Evolutionary conservation across 176 grass and related monocot species (phyloP).

Genomic region (Poa pratensis): DNA sequence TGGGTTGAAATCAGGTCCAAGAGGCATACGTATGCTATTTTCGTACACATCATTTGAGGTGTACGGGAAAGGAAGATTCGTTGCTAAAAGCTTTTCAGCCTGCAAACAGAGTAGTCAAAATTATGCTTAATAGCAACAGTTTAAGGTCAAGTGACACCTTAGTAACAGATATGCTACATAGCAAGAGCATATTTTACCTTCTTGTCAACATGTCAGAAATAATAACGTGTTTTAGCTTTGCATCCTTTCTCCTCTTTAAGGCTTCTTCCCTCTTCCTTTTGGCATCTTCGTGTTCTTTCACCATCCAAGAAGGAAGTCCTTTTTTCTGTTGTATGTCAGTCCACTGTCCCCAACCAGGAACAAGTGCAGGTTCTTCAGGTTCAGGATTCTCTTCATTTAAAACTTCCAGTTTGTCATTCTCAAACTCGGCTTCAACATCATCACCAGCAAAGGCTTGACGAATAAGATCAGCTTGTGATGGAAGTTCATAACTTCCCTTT

Average conservation of each 20-base stretch:
- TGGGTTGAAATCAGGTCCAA: slow-evolving; percentile 95
- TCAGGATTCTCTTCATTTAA: slow-evolving; percentile 92
- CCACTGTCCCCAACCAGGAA: slow-evolving; percentile 98
- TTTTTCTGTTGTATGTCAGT: slow-evolving; percentile 83
- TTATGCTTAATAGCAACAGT: slow-evolving; percentile 31
- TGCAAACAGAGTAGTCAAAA: slow-evolving; percentile 44
- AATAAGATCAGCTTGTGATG: slow-evolving; percentile 79
- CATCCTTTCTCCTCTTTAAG: slow-evolving; percentile 92
- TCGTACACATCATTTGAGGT: slow-evolving; percentile 87
- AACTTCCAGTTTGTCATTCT: slow-evolving; percentile 70
- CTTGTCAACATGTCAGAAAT: slow-evolving; percentile 62
- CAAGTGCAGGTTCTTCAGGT: slow-evolving; percentile 86
- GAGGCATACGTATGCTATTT: slow-evolving; percentile 91
- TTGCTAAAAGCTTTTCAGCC: slow-evolving; percentile 74
- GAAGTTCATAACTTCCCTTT: slow-evolving; percentile 72
- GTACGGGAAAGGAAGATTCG: slow-evolving; percentile 73
- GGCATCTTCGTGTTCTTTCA: slow-evolving; percentile 82
- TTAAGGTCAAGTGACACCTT: slow-evolving; percentile 23
- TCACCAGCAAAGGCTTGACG: slow-evolving; percentile 90
- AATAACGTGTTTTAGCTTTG: slow-evolving; percentile 81
- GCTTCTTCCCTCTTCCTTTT: slow-evolving; percentile 88
- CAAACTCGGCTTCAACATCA: slow-evolving; percentile 95
- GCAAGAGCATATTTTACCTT: neutral
- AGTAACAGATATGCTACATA: neutral
- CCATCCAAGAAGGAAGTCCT: slow-evolving; percentile 92